Percentiles rank a stretch among this genome's conserved stretches.
phyloP scores from a whole-genome alignment of 768 basidiomycete genomes.

The Phaeotremella fagi region DNA sequence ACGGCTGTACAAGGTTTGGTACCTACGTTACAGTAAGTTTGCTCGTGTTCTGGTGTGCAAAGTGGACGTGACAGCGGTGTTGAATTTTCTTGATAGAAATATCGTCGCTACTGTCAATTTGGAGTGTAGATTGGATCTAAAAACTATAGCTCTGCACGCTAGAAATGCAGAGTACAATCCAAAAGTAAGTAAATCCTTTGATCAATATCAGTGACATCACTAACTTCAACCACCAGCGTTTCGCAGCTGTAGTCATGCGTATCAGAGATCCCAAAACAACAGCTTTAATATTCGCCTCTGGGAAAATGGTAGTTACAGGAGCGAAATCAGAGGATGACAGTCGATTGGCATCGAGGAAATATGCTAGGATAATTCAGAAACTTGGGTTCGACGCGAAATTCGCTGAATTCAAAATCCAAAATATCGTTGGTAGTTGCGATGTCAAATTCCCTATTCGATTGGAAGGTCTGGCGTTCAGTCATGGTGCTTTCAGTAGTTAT shows the following conservation, averaged over 20 bases:
- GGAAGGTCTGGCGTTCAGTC: slow-evolving; percentile 94
- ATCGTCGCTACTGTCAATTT: slow-evolving; percentile 99
- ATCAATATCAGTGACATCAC: slow-evolving; percentile 52
- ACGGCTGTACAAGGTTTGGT: slow-evolving; percentile 97
- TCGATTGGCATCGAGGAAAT: slow-evolving; percentile 92
- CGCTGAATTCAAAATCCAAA: slow-evolving; percentile 99
- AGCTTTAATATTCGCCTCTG: slow-evolving; percentile 97
- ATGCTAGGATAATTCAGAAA: slow-evolving; percentile 98
- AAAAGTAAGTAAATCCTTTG: slow-evolving; percentile 74
- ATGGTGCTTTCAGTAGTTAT: slow-evolving; percentile 96
- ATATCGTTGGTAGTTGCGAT: slow-evolving; percentile 96
- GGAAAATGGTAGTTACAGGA: slow-evolving; percentile 99
- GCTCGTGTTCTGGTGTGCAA: not conserved
- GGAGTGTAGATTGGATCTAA: slow-evolving; percentile 91
- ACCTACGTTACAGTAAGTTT: slow-evolving; percentile 79
- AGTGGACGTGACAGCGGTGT: not conserved
- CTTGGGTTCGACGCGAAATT: slow-evolving; percentile 99
- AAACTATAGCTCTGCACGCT: slow-evolving; percentile 96
- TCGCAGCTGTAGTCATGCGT: slow-evolving; percentile 99
- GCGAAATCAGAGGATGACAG: slow-evolving; percentile 99
- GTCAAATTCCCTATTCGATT: slow-evolving; percentile 98
- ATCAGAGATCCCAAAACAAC: slow-evolving; percentile 99
- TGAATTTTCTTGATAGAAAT: slow-evolving; percentile 54
- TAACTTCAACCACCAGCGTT: slow-evolving; percentile 69
- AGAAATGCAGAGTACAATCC: slow-evolving; percentile 99